These are phyloP conservation scores for Postia placenta DNA, from an alignment of 768 basidiomycete genomes.

Conservation along the genomic window DNA sequence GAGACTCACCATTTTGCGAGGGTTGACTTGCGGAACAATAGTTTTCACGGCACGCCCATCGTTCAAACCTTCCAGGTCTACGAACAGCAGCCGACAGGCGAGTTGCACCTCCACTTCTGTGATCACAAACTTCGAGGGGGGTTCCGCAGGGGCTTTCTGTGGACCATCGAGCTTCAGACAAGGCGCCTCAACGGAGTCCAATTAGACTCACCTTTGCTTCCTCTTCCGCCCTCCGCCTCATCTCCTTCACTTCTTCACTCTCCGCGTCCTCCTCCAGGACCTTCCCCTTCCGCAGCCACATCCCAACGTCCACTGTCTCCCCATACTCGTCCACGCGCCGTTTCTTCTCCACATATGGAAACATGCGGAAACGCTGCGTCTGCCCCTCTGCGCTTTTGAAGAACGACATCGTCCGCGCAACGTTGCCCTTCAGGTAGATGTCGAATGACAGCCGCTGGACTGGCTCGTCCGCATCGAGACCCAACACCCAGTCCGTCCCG, in stretches of 20 bases:
- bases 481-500: conserved; percentile 52
- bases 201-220: conserved; percentile 59
- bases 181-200: neutral
- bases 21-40: conserved; percentile 94
- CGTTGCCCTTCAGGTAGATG: conserved; percentile 96
- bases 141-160: conserved; percentile 76
- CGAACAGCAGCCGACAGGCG: conserved; percentile 80
- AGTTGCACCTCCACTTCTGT: conserved; percentile 73
- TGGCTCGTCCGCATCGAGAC: conserved; percentile 69
- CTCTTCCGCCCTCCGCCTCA: conserved; percentile 63
- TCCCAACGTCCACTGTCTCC: conserved; percentile 89
- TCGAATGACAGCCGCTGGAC: conserved; percentile 81
- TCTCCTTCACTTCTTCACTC: conserved; percentile 72
- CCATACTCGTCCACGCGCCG: conserved; percentile 93
- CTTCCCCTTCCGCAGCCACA: conserved; percentile 92
- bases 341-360: conserved; percentile 92
- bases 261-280: conserved; percentile 88
- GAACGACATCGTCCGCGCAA: conserved; percentile 78
- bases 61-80: conserved; percentile 95
- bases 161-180: conserved; percentile 11
- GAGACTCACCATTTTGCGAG: conserved; percentile 80
- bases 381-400: conserved; percentile 75
- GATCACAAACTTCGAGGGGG: conserved; percentile 86
- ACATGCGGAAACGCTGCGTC: conserved; percentile 88
- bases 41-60: conserved; percentile 97